Conservation (phyloP, 106 monocot genomes). For the Posidonia australis region DNA sequence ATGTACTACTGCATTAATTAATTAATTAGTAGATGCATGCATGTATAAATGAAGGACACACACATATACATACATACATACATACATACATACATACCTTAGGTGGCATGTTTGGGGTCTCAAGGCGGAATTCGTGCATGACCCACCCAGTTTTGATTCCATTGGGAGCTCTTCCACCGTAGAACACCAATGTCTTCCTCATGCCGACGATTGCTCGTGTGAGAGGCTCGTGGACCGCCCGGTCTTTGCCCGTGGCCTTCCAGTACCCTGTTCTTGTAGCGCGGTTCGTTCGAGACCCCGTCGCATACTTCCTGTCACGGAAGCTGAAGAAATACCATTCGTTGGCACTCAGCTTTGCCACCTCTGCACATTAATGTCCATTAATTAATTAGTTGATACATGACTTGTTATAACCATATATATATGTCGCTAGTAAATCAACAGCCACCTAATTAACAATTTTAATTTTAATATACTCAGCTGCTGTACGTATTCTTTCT, state of each 20-base stretch:
- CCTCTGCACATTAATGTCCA: constrained; percentile 4
- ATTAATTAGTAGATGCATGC: background rate
- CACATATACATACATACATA: too few species aligned
- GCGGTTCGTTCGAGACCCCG: constrained; percentile 17
- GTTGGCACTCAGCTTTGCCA: constrained; percentile 12
- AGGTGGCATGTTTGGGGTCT: constrained; percentile 2
- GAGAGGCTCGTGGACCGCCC: constrained; percentile 6
- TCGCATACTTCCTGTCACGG: constrained; percentile 18
- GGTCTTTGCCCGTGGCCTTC: constrained; percentile 30
- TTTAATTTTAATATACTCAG: too few species aligned
- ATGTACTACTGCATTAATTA: too few species aligned
- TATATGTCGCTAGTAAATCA: too few species aligned
- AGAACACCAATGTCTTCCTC: constrained; percentile 31
- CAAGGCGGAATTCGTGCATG: constrained; percentile 26
- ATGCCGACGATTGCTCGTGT: constrained; percentile 7
- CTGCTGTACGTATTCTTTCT: too few species aligned
- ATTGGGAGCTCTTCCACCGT: constrained; percentile 23
- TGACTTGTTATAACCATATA: too few species aligned
- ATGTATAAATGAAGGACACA: too few species aligned
- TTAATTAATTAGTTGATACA: too few species aligned
- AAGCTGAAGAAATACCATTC: constrained; percentile 35
- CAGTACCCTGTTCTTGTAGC: constrained; percentile 23
- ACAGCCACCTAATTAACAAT: too few species aligned
- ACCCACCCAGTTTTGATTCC: too few species aligned
- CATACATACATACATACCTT: constrained; percentile 7